Percentiles rank a stretch among this genome's conserved stretches.
phyloP scores from a whole-genome alignment of 257 asterid genomes.

The Nicotiana knightiana region DNA sequence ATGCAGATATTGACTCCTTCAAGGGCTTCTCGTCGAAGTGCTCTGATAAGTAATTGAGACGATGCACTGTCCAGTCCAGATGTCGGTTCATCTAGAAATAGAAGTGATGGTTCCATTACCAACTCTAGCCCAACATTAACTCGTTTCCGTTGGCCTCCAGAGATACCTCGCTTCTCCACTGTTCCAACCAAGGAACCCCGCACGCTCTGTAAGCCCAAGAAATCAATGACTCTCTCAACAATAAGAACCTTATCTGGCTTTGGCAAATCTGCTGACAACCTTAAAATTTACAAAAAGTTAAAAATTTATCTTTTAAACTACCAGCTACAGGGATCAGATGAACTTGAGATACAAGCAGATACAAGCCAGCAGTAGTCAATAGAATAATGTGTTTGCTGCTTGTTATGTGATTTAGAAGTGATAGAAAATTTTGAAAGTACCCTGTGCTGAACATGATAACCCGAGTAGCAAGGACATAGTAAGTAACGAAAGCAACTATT shows the following conservation, averaged over 20 bases:
- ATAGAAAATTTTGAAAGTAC: background rate
- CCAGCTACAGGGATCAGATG: background rate
- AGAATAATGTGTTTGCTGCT: background rate
- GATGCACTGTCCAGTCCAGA: slow-evolving; percentile 96
- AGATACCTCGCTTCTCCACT: slow-evolving; percentile 85
- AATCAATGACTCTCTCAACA: slow-evolving; percentile 84
- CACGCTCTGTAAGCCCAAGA: slow-evolving; percentile 74
- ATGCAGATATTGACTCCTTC: slow-evolving; percentile 94
- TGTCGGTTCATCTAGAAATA: slow-evolving; percentile 89
- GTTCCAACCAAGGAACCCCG: slow-evolving; percentile 84
- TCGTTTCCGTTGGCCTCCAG: slow-evolving; percentile 96
- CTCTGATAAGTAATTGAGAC: slow-evolving; percentile 85
- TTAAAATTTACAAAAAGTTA: slow-evolving; percentile 30
- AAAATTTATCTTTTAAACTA: slow-evolving; percentile 15
- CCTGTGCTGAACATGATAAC: background rate
- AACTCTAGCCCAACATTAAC: slow-evolving; percentile 93
- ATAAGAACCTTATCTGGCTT: slow-evolving; percentile 77
- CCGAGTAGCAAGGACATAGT: background rate
- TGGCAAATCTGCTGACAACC: slow-evolving; percentile 70
- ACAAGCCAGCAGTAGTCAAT: background rate
- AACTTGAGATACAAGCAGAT: background rate
- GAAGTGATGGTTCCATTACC: slow-evolving; percentile 94
- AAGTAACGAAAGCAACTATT: background rate
- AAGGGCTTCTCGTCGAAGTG: slow-evolving; percentile 87
- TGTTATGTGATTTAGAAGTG: background rate